phyloP scores from a whole-genome alignment of 441 rosid genomes.

The Gossypium davidsonii region DNA sequence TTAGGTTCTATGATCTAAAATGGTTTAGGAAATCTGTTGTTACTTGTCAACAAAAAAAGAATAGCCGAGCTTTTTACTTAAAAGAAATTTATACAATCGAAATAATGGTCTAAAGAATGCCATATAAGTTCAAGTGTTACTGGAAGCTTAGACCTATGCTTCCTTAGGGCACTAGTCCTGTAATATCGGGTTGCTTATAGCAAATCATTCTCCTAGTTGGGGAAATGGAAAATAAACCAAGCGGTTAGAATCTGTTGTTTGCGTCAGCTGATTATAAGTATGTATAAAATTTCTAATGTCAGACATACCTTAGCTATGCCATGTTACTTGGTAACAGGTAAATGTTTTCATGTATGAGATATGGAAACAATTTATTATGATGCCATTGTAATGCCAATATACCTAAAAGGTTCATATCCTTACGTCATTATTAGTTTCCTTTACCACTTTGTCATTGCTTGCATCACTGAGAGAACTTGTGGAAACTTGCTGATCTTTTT shows the following conservation, averaged over 20 bases:
- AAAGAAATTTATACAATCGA: not conserved
- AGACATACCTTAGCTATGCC: not conserved
- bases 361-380: not conserved
- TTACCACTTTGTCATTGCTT: not conserved
- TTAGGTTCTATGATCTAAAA: not conserved
- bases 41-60: not conserved
- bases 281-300: not conserved
- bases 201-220: not conserved
- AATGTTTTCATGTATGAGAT: not conserved
- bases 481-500: not conserved
- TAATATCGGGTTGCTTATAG: not conserved
- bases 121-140: not conserved
- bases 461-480: not conserved
- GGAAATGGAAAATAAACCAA: not conserved
- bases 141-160: not conserved
- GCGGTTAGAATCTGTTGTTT: not conserved
- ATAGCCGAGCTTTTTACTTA: not conserved
- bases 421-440: not conserved
- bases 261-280: not conserved
- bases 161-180: not conserved
- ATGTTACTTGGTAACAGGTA: not conserved
- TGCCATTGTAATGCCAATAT: not conserved
- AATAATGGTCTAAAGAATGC: not conserved
- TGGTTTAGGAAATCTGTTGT: not conserved
- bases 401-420: not conserved